Evolutionary conservation across 2,329 filamentous ascomycete species (phyloP).

Genomic region (Penicillium hordei): DNA sequence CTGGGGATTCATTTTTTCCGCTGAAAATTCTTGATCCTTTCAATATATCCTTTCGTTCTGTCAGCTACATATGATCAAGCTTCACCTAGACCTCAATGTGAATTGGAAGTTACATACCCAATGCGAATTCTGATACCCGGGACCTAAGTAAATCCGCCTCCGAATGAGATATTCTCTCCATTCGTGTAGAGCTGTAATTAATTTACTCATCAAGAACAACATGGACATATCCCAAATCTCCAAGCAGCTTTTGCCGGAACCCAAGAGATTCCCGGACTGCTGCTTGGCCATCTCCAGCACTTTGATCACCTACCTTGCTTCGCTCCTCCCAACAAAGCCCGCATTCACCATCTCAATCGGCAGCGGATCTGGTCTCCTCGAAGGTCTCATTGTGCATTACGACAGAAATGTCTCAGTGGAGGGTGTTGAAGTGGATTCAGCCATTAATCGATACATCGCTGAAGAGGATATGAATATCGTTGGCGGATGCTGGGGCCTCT

Average conservation of each 20-base stretch:
- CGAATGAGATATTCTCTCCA: background rate
- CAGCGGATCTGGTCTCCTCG: constrained; percentile 53
- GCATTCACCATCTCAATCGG: constrained; percentile 49
- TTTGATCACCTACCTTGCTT: constrained; percentile 20
- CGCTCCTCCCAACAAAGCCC: constrained; percentile 27
- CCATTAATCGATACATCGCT: constrained; percentile 48
- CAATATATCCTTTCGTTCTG: background rate
- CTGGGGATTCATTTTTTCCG: too few relatives aligned
- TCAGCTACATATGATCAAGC: background rate
- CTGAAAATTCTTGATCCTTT: too few relatives aligned
- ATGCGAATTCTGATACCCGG: background rate
- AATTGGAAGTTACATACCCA: background rate
- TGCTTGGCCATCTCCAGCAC: constrained; percentile 31
- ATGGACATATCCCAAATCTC: constrained; percentile 21
- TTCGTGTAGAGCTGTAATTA: too few relatives aligned
- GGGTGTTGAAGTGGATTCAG: constrained; percentile 51
- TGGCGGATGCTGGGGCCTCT: constrained; percentile 46
- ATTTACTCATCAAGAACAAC: background rate
- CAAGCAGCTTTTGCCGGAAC: constrained; percentile 17
- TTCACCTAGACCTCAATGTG: background rate
- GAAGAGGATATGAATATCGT: constrained; percentile 45
- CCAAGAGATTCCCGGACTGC: constrained; percentile 29
- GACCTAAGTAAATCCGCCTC: constrained; percentile 13
- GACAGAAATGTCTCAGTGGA: constrained; percentile 34
- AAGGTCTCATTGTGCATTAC: constrained; percentile 41